Base-by-base conservation (phyloP, 2,329 filamentous ascomycete species). In the Domatiomyces catenatus region DNA sequence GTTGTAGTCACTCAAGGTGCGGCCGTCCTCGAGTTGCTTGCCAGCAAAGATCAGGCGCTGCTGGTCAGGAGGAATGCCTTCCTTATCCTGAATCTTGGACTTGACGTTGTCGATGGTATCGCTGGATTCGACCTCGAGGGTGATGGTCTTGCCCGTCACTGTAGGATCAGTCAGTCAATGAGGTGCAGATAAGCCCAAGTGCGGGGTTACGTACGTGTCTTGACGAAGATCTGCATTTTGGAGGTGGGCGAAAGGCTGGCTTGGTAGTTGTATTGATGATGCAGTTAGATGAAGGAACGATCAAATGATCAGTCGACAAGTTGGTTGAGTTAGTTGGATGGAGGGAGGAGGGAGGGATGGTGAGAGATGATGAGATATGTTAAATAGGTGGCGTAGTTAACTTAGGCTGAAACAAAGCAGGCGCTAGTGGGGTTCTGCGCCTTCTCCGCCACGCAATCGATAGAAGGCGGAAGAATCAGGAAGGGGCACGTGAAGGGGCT, bases 161-260 rank as follows among this genome's bases (percentile, higher is more conserved):
- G 63, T 48, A 58, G 44, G 43, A 58, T 64, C 61, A 70, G 70
- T 63, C 54, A 63, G 60, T 44, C 42, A 51, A 47, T 49, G n/a
- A 44, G 10, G 49, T 57, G 51, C 54, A 53, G 57, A 54, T 49
- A 57, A 57, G 53, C 48, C 55, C 61, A 59, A 59, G 59, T 60
- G 57, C 61, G 63, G 60, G 58, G 56, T 36, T 63, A 83, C 83
- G 78, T 75, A 87, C 83, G 79, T 62, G 88, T 94, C 83, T 94
- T 94, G 64, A 94, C 89, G 72, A 94, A 95, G 77, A 95, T 94
- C 79, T 94, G 89, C 89, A 94, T 93, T 70, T 60, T 81, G 71
- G 59, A 67, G 65, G 58, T 39, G 50, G 52, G 50, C 46, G 48
- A 46, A 50, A 55, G 49, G 50, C 48, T 54, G 45, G 44, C 50